These are phyloP conservation scores for Nitzschia inconspicua DNA, from an alignment of 108 stramenopile species.

Conservation along the genomic window DNA sequence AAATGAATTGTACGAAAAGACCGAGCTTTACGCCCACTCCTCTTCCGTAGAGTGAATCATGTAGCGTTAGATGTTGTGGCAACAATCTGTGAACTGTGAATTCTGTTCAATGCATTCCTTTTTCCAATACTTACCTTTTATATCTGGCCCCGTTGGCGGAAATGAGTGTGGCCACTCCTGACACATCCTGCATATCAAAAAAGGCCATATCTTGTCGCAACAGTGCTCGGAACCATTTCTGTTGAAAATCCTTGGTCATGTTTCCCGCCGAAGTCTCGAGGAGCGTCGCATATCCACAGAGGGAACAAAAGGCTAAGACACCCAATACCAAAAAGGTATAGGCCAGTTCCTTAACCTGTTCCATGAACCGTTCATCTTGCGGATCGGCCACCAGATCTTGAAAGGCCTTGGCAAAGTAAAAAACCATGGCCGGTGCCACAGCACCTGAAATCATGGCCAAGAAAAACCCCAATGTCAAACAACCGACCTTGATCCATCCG, in stretches of 20 bases:
- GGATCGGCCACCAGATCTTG: constrained; percentile 31
- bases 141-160: constrained; percentile 23
- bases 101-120: too few relatives aligned
- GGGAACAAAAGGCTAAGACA: constrained; percentile 31
- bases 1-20: constrained; percentile 11
- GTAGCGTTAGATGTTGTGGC: neutral
- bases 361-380: constrained; percentile 8
- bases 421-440: constrained; percentile 37
- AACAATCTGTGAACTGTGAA: too few relatives aligned
- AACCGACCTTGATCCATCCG: constrained; percentile 11
- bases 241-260: constrained; percentile 30
- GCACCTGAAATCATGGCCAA: constrained; percentile 30
- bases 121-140: constrained; percentile 10
- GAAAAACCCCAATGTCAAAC: constrained; percentile 26
- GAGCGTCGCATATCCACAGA: constrained; percentile 17
- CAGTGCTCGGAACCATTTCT: constrained; percentile 40
- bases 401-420: constrained; percentile 41
- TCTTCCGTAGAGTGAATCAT: neutral
- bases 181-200: constrained; percentile 43
- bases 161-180: constrained; percentile 32
- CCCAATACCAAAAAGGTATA: constrained; percentile 52
- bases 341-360: constrained; percentile 23
- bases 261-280: constrained; percentile 37
- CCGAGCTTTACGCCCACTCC: constrained; percentile 30
- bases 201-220: constrained; percentile 50